Conservation (phyloP, 2,329 filamentous ascomycete species). For the Cordyceps militaris region DNA sequence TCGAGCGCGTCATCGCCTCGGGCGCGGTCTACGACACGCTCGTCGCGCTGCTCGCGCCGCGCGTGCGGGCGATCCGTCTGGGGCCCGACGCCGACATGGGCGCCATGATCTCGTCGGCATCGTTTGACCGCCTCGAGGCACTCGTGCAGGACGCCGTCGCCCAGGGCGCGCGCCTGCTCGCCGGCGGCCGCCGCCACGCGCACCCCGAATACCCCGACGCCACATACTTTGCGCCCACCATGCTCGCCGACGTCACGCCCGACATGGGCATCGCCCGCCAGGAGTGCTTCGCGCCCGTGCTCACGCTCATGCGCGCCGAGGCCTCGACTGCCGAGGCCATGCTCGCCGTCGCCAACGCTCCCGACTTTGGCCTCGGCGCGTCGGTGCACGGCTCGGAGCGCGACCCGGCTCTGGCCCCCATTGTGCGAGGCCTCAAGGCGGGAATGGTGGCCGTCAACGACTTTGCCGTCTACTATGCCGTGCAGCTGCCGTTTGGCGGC, state of each 20-base stretch:
- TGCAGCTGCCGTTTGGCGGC: conserved; percentile 90
- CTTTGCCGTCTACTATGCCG: conserved; percentile 88
- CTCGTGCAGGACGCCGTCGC: conserved; percentile 72
- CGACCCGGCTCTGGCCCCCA: conserved; percentile 51
- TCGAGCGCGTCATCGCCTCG: conserved; percentile 82
- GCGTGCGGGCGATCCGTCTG: conserved; percentile 66
- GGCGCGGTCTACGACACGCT: conserved; percentile 70
- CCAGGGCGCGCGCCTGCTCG: conserved; percentile 72
- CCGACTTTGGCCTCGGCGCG: conserved; percentile 78
- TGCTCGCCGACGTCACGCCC: conserved; percentile 81
- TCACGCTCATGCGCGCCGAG: conserved; percentile 70
- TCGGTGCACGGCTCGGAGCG: conserved; percentile 72
- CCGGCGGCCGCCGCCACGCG: conserved; percentile 63
- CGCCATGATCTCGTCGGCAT: conserved; percentile 75
- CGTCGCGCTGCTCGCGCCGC: conserved; percentile 61
- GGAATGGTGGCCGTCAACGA: conserved; percentile 96
- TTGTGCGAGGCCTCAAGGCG: conserved; percentile 63
- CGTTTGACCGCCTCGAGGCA: conserved; percentile 67
- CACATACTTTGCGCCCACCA: conserved; percentile 88
- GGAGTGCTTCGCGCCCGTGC: conserved; percentile 90
- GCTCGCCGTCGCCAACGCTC: conserved; percentile 74
- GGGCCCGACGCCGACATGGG: conserved; percentile 79
- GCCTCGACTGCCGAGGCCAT: conserved; percentile 55
- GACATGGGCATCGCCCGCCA: conserved; percentile 81
- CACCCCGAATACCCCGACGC: conserved; percentile 71